Evolutionary conservation across 1,284 basidiomycete species (phyloP).

Genomic region (Puccinia brachypodii): DNA sequence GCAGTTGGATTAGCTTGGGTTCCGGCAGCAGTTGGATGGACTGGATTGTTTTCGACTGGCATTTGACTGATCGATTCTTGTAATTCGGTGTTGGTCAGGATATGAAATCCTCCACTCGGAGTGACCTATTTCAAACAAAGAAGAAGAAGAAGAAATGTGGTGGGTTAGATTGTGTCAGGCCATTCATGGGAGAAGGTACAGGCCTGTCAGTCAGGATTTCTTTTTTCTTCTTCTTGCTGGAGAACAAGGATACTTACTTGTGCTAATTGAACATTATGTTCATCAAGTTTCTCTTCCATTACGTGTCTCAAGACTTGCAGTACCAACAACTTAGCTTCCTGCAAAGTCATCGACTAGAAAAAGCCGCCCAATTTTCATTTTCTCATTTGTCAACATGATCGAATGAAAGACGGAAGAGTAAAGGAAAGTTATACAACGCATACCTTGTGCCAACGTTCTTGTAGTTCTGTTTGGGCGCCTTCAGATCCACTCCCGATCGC

Average conservation of each 20-base stretch:
- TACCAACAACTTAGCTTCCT: constrained; percentile 82
- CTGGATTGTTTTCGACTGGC: constrained; percentile 37
- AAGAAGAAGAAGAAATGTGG: not conserved
- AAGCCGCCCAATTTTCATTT: not conserved
- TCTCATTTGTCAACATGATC: not conserved
- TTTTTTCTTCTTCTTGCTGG: not conserved
- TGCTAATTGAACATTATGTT: constrained; percentile 96
- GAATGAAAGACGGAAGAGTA: not conserved
- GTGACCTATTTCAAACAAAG: constrained; percentile 67
- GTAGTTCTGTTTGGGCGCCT: constrained; percentile 92
- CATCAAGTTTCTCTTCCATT: constrained; percentile 99
- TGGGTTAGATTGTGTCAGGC: not conserved
- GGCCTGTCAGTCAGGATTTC: not conserved
- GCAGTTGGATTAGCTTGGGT: constrained; percentile 1
- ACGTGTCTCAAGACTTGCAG: constrained; percentile 95
- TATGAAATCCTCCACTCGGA: constrained; percentile 72
- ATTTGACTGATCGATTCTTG: constrained; percentile 67
- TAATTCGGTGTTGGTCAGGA: constrained; percentile 72
- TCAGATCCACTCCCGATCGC: constrained; percentile 98
- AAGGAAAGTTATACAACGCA: constrained; percentile 52
- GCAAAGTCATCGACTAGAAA: constrained; percentile 80
- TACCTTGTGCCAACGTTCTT: constrained; percentile 96
- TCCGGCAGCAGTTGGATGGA: not conserved
- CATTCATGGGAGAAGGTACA: not conserved
- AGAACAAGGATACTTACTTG: constrained; percentile 63